Evolutionary conservation across 176 grass and related monocot species (phyloP).

Genomic region (Phragmites australis): DNA sequence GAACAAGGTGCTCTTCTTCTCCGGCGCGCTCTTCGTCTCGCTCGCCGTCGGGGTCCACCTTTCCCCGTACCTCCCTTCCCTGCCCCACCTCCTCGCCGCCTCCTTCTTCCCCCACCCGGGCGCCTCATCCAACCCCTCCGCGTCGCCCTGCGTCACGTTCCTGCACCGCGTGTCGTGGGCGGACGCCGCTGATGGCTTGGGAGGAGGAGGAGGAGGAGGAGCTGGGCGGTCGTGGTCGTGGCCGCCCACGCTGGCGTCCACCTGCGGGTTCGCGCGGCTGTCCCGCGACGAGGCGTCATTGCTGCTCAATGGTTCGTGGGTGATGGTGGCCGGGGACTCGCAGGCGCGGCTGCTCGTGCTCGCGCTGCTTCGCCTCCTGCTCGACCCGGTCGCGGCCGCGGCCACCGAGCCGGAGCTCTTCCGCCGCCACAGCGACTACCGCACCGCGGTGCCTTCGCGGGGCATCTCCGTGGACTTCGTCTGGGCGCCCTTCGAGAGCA

Average conservation of each 20-base stretch:
- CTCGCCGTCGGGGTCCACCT: slow-evolving; percentile 95
- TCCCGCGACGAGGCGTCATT: slow-evolving; percentile 66
- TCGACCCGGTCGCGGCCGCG: slow-evolving; percentile 56
- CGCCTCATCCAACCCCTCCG: background rate
- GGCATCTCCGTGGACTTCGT: slow-evolving; percentile 84
- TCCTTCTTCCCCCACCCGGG: slow-evolving; percentile 44
- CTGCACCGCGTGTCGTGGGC: slow-evolving; percentile 71
- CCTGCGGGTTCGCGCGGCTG: slow-evolving; percentile 74
- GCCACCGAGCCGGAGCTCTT: slow-evolving; percentile 82
- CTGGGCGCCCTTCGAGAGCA: slow-evolving; percentile 87
- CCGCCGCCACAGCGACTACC: slow-evolving; percentile 85
- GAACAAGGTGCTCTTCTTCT: slow-evolving; percentile 99
- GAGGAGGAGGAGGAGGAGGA: background rate
- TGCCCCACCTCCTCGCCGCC: slow-evolving; percentile 56
- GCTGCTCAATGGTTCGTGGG: slow-evolving; percentile 87
- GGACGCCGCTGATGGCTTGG: background rate
- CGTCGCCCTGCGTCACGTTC: slow-evolving; percentile 60
- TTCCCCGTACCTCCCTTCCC: slow-evolving; percentile 74
- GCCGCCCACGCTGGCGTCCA: slow-evolving; percentile 50
- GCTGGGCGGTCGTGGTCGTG: slow-evolving; percentile 55
- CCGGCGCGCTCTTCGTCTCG: slow-evolving; percentile 83
- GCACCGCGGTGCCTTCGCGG: slow-evolving; percentile 40
- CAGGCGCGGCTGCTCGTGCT: slow-evolving; percentile 89
- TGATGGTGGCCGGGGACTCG: slow-evolving; percentile 88
- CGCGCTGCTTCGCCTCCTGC: slow-evolving; percentile 75